Evolutionary conservation across 352 stramenopile genomes (phyloP), one percentile per base, ranked within the genome.

Genomic region (Globisporangium nodosum): DNA sequence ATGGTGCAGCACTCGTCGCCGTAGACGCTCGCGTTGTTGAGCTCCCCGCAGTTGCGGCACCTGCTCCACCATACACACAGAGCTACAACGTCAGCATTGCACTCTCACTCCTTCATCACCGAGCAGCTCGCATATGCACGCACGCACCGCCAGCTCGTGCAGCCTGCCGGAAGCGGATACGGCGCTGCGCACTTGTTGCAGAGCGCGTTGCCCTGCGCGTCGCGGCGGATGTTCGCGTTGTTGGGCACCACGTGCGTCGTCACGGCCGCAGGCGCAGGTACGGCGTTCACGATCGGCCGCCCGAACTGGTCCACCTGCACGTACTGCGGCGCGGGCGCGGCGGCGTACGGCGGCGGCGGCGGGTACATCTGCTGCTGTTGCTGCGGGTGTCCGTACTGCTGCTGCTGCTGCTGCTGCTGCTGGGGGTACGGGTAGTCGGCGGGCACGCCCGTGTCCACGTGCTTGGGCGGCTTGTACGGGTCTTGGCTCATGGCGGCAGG

Each of bases 11-110:
- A 90, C 57, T 92, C 82, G 56, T 87, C 71, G 55, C 81, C 81
- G 58, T 88, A 88, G 21, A 85, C 64, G 54, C 82, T 92, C 35
- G 82, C 82, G 54, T 90, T 92, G 65, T 92, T 92, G 30, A 92
- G 67, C 40, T 90, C 71, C 18, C 78, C 74, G 54, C 82, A 92
- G 46, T 66, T 81, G 50, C 79, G 79, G 66, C 82, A 92, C 54
- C 79, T 74, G 47, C 16, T 18, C 11, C 15, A 6, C 12, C 46
- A 31, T 7, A 5, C 31, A 60, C 30, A 59, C 9, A 42, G 5
- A 58, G 24, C 24, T 13, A 54, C n/a, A 45, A 20, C 47, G 30
- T 43, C 15, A 53, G 16, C 18, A 58, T 11, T 37, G 6, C 33
- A 39, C 18, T 27, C 24, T 3, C 24, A 27, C 24, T 27, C 24